These are phyloP conservation scores for Cerioporus squamosus DNA, from an alignment of 1,284 basidiomycete genomes.

Conservation along the genomic window DNA sequence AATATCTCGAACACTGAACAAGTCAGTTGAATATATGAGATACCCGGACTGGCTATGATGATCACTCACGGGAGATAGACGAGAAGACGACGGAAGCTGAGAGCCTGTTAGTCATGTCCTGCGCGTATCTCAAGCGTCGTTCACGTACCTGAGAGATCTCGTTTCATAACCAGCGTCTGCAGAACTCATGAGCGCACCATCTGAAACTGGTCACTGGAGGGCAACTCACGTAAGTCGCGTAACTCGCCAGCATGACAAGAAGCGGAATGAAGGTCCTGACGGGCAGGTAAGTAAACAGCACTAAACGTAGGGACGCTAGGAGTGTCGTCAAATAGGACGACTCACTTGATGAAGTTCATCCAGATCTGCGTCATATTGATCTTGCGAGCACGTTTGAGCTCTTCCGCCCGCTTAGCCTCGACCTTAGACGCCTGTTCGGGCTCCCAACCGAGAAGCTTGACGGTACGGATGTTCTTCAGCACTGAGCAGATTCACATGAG, in stretches of 20 bases:
- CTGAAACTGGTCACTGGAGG: too few species aligned
- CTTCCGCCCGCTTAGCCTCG: background rate
- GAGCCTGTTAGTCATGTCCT: background rate
- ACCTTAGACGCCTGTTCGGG: background rate
- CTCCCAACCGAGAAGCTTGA: constrained; percentile 13
- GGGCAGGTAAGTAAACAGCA: background rate
- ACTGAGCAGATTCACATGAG: background rate
- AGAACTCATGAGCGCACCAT: background rate
- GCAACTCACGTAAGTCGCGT: constrained; percentile 51
- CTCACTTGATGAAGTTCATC: constrained; percentile 8
- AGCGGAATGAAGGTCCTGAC: constrained; percentile 50
- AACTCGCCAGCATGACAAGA: constrained; percentile 70
- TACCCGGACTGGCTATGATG: background rate
- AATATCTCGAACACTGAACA: constrained; percentile 39
- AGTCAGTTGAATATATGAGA: background rate
- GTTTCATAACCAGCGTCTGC: constrained; percentile 39
- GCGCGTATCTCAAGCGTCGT: constrained; percentile 6
- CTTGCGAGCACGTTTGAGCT: constrained; percentile 7
- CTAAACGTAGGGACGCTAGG: background rate
- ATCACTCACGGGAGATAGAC: constrained; percentile 36
- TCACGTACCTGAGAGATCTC: constrained; percentile 34
- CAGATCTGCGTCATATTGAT: constrained; percentile 5
- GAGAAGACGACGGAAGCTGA: constrained; percentile 43
- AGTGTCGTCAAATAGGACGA: background rate
- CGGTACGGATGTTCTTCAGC: constrained; percentile 11